Percentiles rank a stretch among this genome's conserved stretches.
phyloP scores from a whole-genome alignment of 257 asterid species.

The Gynochthodes officinalis region DNA sequence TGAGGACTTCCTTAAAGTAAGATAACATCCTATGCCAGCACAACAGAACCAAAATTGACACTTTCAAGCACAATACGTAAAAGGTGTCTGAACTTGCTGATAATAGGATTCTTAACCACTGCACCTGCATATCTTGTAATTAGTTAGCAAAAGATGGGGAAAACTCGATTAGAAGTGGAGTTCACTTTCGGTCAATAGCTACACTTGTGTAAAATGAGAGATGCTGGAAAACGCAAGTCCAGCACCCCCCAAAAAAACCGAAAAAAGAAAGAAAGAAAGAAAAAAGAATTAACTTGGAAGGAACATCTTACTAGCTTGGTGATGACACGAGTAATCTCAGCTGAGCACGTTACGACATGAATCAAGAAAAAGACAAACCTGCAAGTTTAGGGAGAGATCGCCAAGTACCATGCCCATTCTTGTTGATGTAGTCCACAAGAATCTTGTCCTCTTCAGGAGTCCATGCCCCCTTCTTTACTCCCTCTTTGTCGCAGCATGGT shows the following conservation, averaged over 20 bases:
- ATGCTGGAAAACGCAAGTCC: too few species aligned
- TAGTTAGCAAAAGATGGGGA: neutral
- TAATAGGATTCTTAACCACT: neutral
- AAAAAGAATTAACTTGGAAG: neutral
- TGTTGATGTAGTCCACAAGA: slow-evolving; percentile 55
- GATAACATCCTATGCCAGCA: too few species aligned
- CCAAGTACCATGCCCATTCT: slow-evolving; percentile 67
- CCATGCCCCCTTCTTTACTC: slow-evolving; percentile 66
- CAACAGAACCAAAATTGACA: too few species aligned
- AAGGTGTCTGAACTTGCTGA: neutral
- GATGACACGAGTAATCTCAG: neutral
- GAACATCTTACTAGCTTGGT: neutral
- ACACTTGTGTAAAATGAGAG: neutral
- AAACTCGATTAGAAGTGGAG: neutral
- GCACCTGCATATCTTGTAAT: neutral
- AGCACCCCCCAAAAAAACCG: too few species aligned
- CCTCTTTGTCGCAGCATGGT: slow-evolving; percentile 54
- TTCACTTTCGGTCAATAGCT: neutral
- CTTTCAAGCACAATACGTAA: too few species aligned
- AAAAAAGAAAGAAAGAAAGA: too few species aligned
- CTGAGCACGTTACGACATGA: neutral
- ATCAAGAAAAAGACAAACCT: slow-evolving; percentile 31
- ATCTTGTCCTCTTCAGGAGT: slow-evolving; percentile 67
- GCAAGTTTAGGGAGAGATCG: slow-evolving; percentile 65
- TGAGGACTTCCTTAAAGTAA: too few species aligned